Evolutionary conservation across 2,329 filamentous ascomycete genomes (phyloP).

Genomic region (Immersiporthe knoxdaviesiana): DNA sequence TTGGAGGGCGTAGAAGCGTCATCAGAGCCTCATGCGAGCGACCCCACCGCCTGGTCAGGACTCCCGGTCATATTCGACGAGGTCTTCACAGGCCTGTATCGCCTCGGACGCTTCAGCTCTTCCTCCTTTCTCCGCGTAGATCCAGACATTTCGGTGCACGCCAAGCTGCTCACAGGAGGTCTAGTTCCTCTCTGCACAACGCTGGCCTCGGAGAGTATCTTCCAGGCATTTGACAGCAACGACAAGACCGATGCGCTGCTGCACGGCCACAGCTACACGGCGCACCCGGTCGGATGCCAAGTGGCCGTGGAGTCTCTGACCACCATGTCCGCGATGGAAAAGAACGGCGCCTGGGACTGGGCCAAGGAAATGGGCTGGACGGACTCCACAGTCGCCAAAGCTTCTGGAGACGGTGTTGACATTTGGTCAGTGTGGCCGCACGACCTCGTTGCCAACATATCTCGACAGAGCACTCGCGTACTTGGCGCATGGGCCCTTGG

Average conservation of each 20-base stretch:
- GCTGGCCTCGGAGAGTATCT: slow-evolving; percentile 73
- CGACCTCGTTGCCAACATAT: too few relatives aligned
- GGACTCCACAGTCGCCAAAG: too few relatives aligned
- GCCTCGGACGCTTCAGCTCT: slow-evolving; percentile 73
- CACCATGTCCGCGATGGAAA: slow-evolving; percentile 63
- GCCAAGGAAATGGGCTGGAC: slow-evolving; percentile 2
- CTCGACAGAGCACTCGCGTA: too few relatives aligned
- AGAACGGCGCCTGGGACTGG: slow-evolving; percentile 38
- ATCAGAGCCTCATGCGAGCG: not conserved
- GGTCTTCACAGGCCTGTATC: slow-evolving; percentile 84
- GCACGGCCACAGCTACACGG: slow-evolving; percentile 87
- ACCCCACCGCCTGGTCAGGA: slow-evolving; percentile 62
- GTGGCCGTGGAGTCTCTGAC: slow-evolving; percentile 71
- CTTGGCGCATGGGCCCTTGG: too few relatives aligned
- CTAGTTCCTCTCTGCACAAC: slow-evolving; percentile 78
- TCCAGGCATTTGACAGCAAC: slow-evolving; percentile 68
- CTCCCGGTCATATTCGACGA: slow-evolving; percentile 84
- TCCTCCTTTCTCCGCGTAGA: slow-evolving; percentile 70
- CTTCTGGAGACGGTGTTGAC: too few relatives aligned
- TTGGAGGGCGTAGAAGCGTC: slow-evolving; percentile 48
- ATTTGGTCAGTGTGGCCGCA: too few relatives aligned
- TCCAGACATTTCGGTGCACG: slow-evolving; percentile 78
- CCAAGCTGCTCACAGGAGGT: slow-evolving; percentile 82
- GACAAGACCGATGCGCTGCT: slow-evolving; percentile 80
- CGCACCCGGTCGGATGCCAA: slow-evolving; percentile 78